A percentile compares a stretch with the other conserved stretches of the same genome.
Conservation (phyloP, 768 basidiomycete species). For the Podaxis sp. region DNA sequence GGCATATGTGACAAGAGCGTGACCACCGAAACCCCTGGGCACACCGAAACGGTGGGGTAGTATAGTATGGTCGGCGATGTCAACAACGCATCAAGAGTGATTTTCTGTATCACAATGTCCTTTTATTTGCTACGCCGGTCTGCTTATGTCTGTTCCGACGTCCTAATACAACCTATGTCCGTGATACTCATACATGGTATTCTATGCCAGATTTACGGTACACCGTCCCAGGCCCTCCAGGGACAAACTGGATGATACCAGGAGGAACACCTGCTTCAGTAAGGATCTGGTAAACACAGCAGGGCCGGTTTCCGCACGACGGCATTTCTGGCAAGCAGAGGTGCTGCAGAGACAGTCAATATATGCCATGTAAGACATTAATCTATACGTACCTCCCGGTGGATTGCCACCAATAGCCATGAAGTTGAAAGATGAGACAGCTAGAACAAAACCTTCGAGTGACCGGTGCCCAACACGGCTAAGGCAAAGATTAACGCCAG, state of each 20-base stretch:
- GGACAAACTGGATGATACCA: constrained; percentile 96
- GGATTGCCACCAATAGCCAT: constrained; percentile 98
- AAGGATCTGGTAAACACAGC: constrained; percentile 86
- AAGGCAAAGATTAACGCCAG: neutral
- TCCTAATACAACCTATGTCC: too few relatives aligned
- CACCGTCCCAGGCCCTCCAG: constrained; percentile 87
- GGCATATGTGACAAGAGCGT: too few relatives aligned
- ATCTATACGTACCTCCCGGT: constrained; percentile 51
- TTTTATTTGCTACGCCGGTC: too few relatives aligned
- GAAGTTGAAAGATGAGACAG: constrained; percentile 98
- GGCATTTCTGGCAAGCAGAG: constrained; percentile 93
- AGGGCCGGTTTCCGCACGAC: constrained; percentile 98
- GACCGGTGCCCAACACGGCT: constrained; percentile 96
- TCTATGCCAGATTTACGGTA: constrained; percentile 23
- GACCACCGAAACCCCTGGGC: too few relatives aligned
- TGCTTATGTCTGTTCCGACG: too few relatives aligned
- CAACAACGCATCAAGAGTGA: too few relatives aligned
- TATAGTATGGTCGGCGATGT: too few relatives aligned
- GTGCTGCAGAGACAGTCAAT: constrained; percentile 44
- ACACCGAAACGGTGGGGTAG: too few relatives aligned
- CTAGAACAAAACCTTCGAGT: constrained; percentile 96
- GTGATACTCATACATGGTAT: too few relatives aligned
- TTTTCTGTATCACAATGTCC: too few relatives aligned
- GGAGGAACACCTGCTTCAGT: constrained; percentile 92
- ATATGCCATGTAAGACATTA: constrained; percentile 3